Conservation (phyloP, 768 basidiomycete species). For the Pleurotus platypus region DNA sequence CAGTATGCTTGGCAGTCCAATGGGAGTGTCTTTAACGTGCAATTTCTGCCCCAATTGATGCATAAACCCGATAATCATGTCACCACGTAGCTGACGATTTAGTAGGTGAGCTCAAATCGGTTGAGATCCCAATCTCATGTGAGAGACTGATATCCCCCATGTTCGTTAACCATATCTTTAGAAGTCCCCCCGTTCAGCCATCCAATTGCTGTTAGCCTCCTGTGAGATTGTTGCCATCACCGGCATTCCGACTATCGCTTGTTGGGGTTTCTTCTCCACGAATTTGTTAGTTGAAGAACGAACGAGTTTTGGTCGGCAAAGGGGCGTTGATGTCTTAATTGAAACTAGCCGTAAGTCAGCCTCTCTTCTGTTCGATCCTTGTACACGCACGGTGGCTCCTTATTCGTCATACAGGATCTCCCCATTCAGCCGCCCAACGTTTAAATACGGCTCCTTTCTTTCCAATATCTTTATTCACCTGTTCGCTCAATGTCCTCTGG, state of each 20-base stretch:
- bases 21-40: neutral
- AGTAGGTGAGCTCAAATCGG: neutral
- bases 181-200: neutral
- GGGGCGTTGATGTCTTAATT: constrained; percentile 5
- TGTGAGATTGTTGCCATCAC: neutral
- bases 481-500: constrained; percentile 30
- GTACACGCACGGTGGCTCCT: constrained; percentile 16
- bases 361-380: constrained; percentile 13
- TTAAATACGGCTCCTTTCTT: neutral
- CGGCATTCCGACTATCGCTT: too few relatives aligned
- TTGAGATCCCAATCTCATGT: constrained; percentile 8
- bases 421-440: neutral
- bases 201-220: neutral
- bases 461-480: constrained; percentile 19
- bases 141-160: constrained; percentile 1
- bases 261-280: too few relatives aligned
- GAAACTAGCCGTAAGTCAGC: constrained; percentile 11
- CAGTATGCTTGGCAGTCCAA: neutral
- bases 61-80: constrained; percentile 3
- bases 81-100: neutral
- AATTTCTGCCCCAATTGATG: neutral
- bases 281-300: too few relatives aligned
- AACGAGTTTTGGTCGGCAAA: neutral
- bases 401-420: neutral
- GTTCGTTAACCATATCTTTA: neutral